phyloP scores from a whole-genome alignment of 805 yeast genomes.

The Huiozyma sinensis region DNA sequence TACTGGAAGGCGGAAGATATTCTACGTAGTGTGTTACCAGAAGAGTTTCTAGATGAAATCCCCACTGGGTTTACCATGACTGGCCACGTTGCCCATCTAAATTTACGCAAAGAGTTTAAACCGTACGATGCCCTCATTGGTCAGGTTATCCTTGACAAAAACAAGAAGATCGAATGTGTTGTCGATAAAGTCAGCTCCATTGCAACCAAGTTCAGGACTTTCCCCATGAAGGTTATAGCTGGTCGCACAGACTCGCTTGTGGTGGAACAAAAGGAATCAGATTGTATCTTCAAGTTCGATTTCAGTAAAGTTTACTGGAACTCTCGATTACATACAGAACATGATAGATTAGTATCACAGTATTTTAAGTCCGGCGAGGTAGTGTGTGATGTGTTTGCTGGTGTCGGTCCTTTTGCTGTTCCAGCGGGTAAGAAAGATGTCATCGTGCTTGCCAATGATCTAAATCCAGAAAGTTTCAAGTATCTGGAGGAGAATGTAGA shows the following conservation, averaged over 20 bases:
- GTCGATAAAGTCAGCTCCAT: conserved; percentile 86
- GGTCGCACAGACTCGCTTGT: conserved; percentile 58
- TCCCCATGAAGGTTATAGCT: conserved; percentile 87
- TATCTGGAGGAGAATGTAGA: conserved; percentile 56
- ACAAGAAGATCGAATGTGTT: conserved; percentile 65
- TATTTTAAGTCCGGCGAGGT: conserved; percentile 56
- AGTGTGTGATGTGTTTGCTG: conserved; percentile 93
- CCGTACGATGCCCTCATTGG: conserved; percentile 79
- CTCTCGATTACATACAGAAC: conserved; percentile 88
- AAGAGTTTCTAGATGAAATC: conserved; percentile 47
- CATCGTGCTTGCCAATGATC: conserved; percentile 81
- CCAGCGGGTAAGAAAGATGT: conserved; percentile 86
- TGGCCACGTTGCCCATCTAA: conserved; percentile 93
- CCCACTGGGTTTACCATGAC: conserved; percentile 90
- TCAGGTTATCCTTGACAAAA: conserved; percentile 80
- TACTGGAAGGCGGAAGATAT: conserved; percentile 91
- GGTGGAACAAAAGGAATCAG: conserved; percentile 79
- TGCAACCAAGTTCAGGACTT: conserved; percentile 81
- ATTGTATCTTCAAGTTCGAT: conserved; percentile 77
- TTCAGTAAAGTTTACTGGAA: conserved; percentile 96
- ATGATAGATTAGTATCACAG: conserved; percentile 58
- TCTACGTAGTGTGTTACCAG: conserved; percentile 66
- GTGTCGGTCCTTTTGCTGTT: conserved; percentile 96
- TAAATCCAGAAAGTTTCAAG: conserved; percentile 77
- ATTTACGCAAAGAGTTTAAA: conserved; percentile 71